Evolutionary conservation across 2,329 filamentous ascomycete genomes (phyloP).

Genomic region (Fusarium illudens): DNA sequence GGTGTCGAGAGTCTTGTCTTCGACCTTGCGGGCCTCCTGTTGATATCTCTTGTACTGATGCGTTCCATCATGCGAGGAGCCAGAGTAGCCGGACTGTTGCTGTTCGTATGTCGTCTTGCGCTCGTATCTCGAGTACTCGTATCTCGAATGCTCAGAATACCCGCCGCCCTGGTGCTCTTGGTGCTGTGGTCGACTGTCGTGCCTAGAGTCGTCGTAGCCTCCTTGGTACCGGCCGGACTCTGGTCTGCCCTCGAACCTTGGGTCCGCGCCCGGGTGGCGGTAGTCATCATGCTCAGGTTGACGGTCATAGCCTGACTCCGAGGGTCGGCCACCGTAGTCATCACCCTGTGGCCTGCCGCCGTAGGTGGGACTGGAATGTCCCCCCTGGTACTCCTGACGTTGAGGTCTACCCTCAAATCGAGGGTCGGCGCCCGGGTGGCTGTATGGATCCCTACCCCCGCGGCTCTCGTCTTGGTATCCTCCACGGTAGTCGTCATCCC

Average conservation of each 20-base stretch:
- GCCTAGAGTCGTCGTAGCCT: constrained; percentile 5
- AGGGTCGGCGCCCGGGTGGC: constrained; percentile 24
- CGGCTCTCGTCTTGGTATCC: neutral
- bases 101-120: constrained; percentile 6
- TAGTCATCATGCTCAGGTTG: constrained; percentile 10
- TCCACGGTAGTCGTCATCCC: constrained; percentile 15
- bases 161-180: constrained; percentile 3
- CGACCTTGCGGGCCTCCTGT: constrained; percentile 66
- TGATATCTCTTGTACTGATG: constrained; percentile 76
- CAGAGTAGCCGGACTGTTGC: constrained; percentile 4
- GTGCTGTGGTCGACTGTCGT: constrained; percentile 14
- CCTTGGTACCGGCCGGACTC: constrained; percentile 6
- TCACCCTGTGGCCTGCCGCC: neutral
- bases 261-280: constrained; percentile 18
- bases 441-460: constrained; percentile 11
- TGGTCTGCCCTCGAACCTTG: constrained; percentile 9
- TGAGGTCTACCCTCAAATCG: constrained; percentile 16
- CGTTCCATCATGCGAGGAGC: constrained; percentile 30
- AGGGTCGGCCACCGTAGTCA: neutral
- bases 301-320: constrained; percentile 8
- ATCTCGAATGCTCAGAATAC: constrained; percentile 6
- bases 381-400: constrained; percentile 10
- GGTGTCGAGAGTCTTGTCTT: constrained; percentile 72
- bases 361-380: constrained; percentile 11
- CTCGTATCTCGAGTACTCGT: constrained; percentile 17